Evolutionary conservation across 345 rosid species (phyloP), one percentile per base, ranked within the genome.

Genomic region (Arabis hirsuta): DNA sequence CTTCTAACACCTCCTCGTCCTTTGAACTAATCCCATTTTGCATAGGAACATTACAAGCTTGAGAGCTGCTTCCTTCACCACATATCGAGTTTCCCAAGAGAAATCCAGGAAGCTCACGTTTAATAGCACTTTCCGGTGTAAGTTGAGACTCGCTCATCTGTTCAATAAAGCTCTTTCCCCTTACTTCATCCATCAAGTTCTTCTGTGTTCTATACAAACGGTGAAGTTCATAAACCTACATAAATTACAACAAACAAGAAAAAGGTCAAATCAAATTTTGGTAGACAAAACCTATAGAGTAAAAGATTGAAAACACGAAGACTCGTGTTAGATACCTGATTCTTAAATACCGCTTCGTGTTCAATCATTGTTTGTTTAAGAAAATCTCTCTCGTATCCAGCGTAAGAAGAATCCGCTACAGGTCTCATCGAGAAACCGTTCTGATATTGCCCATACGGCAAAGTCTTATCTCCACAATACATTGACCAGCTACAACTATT

Each of bases 311-410:
- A 55, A 19, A 55, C 3, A 47, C 64, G 4, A 4, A 19, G 29
- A 4, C 4, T 3, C 29, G 36, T 32, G 36, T 32, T 79, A 19
- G 68, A 31, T 45, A 46, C 98, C 97, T 94, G 98, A 32, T 84
- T 55, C 88, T 82, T 86, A 67, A 94, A 94, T 24, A 80, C 79
- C 16, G 92, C 87, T 76, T 94, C 98, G 31, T 94, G 98, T 79
- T 89, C 84, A 27, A 94, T 89, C 85, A 94, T 91, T 41, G 81
- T 90, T 56, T 42, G 88, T 83, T 86, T 91, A 78, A 91, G 78
- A 41, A 62, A 57, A 65, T 86, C 91, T 78, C 77, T 94, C 63
- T 83, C 91, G 34, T 80, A 73, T 31, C 53, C 41, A 22, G 24
- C 24, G 24, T 22, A 22, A 22, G 24, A 22, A 62, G 65, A 56